Evolutionary conservation across 176 grass and related monocot genomes (phyloP), one percentile per base, ranked within the genome.

Genomic region (Phoenix roebelenii): DNA sequence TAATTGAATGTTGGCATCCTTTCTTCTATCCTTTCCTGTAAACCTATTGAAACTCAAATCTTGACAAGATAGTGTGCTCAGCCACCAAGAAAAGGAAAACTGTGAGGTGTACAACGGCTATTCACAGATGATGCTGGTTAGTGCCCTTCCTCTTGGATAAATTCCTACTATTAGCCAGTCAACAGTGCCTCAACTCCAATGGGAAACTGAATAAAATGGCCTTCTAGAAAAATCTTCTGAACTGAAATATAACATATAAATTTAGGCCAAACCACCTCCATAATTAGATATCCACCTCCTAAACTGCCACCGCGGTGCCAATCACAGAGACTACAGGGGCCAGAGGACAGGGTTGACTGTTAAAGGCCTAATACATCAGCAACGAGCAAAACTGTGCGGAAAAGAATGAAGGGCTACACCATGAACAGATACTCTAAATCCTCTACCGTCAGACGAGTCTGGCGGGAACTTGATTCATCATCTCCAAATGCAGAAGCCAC

Each of bases 401-500:
- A 60, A 54, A 69, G 57, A 77, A 81, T 61, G 62, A 61, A 69
- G 76, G 63, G 4, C 78, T 97, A 89, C 63, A 72, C 79, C 85
- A 74, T 89, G 59, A 98, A 98, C 39, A 98, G 77, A 76, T 98
- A 98, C 18, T 85, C 85, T 67, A 98, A 85, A 66, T 98, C 94
- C 22, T 98, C 88, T 22, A 86, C 82, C 0, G 88, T 98, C 60
- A 98, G 57, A 23, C 93, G 75, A 65, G 94, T 83, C 55, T 88
- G 81, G 52, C 85, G 79, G 19, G 79, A 77, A 72, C 82, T 85
- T 59, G 81, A 88, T 82, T 78, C 83, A 71, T 93, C 94, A 61
- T 92, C 88, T 6, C 94, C 94, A 79, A 98, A 98, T 25, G 94
- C 94, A 62, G 84, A 88, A 49, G 94, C 79, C 62, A 98, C 94